phyloP scores from a whole-genome alignment of 495 filamentous ascomycete genomes.

The Astrothelium subdiscretum region DNA sequence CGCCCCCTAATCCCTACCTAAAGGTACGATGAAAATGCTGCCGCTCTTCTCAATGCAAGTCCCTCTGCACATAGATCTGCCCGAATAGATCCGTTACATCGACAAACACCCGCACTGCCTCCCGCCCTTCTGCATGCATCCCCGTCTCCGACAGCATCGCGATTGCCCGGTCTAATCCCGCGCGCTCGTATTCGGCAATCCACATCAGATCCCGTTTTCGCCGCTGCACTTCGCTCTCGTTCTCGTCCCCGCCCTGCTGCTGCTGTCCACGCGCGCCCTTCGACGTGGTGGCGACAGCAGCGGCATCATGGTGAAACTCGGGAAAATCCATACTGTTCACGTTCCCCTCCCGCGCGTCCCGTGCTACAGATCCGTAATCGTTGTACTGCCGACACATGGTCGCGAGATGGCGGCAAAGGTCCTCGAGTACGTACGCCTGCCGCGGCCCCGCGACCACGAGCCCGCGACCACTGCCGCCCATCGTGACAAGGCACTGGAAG shows the following conservation, averaged over 20 bases:
- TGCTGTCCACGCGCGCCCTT: too few relatives aligned
- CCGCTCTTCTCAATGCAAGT: too few relatives aligned
- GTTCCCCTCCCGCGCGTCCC: constrained; percentile 29
- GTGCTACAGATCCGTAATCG: constrained; percentile 26
- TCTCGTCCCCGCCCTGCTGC: background rate
- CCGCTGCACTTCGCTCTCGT: background rate
- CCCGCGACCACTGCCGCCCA: background rate
- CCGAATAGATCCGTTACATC: constrained; percentile 30
- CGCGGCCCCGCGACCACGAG: constrained; percentile 16
- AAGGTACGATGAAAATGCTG: too few relatives aligned
- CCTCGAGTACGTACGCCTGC: constrained; percentile 28
- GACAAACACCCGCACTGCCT: constrained; percentile 19
- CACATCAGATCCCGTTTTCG: background rate
- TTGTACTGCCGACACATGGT: constrained; percentile 32
- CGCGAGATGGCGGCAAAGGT: constrained; percentile 21
- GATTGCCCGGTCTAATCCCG: background rate
- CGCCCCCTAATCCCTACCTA: too few relatives aligned
- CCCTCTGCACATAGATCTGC: constrained; percentile 27
- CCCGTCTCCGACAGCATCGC: background rate
- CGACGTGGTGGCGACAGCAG: background rate
- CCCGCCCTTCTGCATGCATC: background rate
- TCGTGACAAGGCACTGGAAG: background rate
- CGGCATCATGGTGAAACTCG: background rate
- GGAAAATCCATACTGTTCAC: constrained; percentile 23
- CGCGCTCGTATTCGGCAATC: background rate